Evolutionary conservation across 2,329 filamentous ascomycete genomes (phyloP).

Genomic region (Moelleriella libera): DNA sequence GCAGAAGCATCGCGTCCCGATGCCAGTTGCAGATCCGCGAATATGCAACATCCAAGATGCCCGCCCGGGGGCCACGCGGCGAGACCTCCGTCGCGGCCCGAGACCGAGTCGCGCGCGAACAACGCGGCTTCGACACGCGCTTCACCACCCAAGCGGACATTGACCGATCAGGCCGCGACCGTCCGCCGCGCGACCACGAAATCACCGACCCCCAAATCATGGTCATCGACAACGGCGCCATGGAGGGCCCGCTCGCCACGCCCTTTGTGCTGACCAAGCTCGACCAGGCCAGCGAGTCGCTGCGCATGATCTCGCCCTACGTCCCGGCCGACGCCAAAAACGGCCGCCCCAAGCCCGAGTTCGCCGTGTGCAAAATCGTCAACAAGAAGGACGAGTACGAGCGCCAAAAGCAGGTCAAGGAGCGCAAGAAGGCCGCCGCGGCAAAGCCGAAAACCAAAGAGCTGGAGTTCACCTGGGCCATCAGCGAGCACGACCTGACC

Average conservation of each 20-base stretch:
- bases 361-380: constrained; percentile 58
- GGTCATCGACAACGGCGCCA: constrained; percentile 23
- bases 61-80: neutral
- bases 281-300: constrained; percentile 17
- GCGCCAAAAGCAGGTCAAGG: constrained; percentile 25
- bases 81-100: neutral
- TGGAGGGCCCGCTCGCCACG: constrained; percentile 24
- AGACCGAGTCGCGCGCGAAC: constrained; percentile 3
- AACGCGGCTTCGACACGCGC: constrained; percentile 13
- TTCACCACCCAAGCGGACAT: constrained; percentile 20
- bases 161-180: constrained; percentile 19
- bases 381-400: constrained; percentile 37
- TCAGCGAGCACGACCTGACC: constrained; percentile 59
- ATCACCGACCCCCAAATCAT: constrained; percentile 28
- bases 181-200: constrained; percentile 27
- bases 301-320: constrained; percentile 28
- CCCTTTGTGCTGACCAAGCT: constrained; percentile 24
- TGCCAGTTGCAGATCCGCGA: neutral
- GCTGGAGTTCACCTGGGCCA: constrained; percentile 85
- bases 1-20: too few relatives aligned
- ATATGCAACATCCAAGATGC: neutral
- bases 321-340: constrained; percentile 14
- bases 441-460: constrained; percentile 45
- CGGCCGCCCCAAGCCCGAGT: constrained; percentile 9
- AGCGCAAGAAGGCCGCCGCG: constrained; percentile 27